Conservation (phyloP, 257 asterid genomes). For the Linaria vulgaris region DNA sequence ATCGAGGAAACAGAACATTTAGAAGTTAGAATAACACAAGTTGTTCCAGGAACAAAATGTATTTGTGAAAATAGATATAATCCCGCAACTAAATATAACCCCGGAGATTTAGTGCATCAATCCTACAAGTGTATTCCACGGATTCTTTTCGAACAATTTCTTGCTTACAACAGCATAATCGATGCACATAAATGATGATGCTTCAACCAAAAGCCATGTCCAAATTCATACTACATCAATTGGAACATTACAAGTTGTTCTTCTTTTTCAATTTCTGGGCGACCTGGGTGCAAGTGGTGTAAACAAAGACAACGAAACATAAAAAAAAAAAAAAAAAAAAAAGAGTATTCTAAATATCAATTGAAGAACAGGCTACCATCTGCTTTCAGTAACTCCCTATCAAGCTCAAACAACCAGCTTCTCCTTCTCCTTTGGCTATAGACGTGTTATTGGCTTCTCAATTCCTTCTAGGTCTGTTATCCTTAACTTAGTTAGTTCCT, state of each 20-base stretch:
- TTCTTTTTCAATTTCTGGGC: too few species aligned
- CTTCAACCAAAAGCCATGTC: slow-evolving; percentile 21
- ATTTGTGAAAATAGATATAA: slow-evolving; percentile 15
- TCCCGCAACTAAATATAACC: slow-evolving; percentile 28
- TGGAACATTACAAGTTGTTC: background rate
- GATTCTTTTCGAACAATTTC: slow-evolving; percentile 8
- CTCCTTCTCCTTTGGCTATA: slow-evolving; percentile 21
- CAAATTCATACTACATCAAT: slow-evolving; percentile 26
- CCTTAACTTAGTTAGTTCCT: slow-evolving; percentile 92
- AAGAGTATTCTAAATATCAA: slow-evolving; percentile 5
- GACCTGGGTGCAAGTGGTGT: too few species aligned
- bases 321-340: too few species aligned
- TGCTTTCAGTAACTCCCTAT: too few species aligned
- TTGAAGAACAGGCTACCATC: slow-evolving; percentile 16
- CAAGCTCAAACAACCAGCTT: slow-evolving; percentile 51
- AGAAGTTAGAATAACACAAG: background rate
- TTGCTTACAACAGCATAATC: slow-evolving; percentile 9
- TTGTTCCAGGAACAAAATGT: background rate
- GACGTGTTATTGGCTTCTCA: slow-evolving; percentile 50
- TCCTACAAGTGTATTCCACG: slow-evolving; percentile 27
- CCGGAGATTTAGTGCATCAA: slow-evolving; percentile 18
- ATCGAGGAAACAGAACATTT: too few species aligned
- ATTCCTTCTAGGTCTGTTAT: slow-evolving; percentile 79
- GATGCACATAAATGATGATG: background rate
- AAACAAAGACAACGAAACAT: slow-evolving; percentile 13